Evolutionary conservation across 768 basidiomycete species (phyloP), one percentile per base, ranked within the genome.

Genomic region (Podaxis rugospora): DNA sequence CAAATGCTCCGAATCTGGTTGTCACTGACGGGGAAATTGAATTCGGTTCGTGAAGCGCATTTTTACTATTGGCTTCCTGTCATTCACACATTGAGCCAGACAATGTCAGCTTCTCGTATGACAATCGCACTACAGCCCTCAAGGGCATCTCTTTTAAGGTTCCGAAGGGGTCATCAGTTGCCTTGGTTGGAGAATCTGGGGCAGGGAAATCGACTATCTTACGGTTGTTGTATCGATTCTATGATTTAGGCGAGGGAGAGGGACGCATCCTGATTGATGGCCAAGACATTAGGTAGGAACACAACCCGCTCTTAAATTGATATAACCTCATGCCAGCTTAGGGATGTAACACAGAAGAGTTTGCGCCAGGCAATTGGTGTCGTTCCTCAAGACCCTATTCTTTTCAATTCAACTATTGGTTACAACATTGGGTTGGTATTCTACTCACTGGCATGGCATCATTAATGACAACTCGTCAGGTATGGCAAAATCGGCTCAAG

Each of bases 191-290:
- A 21, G 87, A 90, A 68, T 86, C 87, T 2, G 92, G 92, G 1
- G 78, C 89, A 2, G 88, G 93, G 11, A 95, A 93, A 72, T 90
- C 88, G 9, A 91, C 93, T 0, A 86, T 93, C 58, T 74, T 93
- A 53, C 88, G 93, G n/a, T 79, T 95, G 28, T 78, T 98, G 14
- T 97, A 93, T 73, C 83, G 95, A 21, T 94, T 98, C 75, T 97
- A 98, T 71, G 95, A 98, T 67, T 79, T 95, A 13, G 80, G 83
- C 16, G 83, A 86, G 57, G 93, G 93, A 35, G 82, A 89, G 62
- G 90, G 90, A 13, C 77, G 88, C 42, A 94, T 96, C 65, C 73
- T 86, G 50, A 86, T 96, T 62, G 93, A 97, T 66, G 92, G 90
- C 4, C 82, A 90, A 67, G 92, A 97, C 66, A 90, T 98, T 57